Conservation (phyloP, 2,329 filamentous ascomycete genomes). For the Colletotrichum sansevieriae region DNA sequence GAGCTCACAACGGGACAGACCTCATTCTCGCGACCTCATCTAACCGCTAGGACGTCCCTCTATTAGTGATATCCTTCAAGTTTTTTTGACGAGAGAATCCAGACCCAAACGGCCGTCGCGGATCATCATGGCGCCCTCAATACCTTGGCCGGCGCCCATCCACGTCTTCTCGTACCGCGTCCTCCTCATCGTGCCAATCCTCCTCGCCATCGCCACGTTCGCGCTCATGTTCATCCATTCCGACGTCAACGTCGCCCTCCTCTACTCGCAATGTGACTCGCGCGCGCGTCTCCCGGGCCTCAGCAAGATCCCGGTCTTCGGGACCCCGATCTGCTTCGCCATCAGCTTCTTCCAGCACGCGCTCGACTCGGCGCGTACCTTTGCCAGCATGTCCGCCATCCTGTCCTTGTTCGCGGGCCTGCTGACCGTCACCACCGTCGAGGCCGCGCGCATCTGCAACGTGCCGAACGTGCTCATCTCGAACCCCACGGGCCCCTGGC, state of each 20-base stretch:
- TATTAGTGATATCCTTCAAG: background rate
- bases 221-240: conserved; percentile 59
- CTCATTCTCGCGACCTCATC: background rate
- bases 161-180: conserved; percentile 66
- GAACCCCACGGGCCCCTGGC: conserved; percentile 57
- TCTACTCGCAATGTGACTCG: conserved; percentile 67
- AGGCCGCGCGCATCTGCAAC: conserved; percentile 61
- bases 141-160: conserved; percentile 58
- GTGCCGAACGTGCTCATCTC: conserved; percentile 52
- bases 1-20: background rate
- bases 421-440: conserved; percentile 63
- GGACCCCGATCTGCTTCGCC: conserved; percentile 62
- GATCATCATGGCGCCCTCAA: conserved; percentile 18
- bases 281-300: conserved; percentile 59
- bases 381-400: conserved; percentile 56
- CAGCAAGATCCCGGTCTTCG: conserved; percentile 59
- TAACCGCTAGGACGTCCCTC: background rate
- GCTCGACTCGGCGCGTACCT: conserved; percentile 55
- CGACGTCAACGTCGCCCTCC: conserved; percentile 64
- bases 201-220: conserved; percentile 59
- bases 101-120: background rate
- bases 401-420: conserved; percentile 61
- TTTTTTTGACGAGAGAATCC: background rate
- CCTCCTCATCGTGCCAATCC: conserved; percentile 62
- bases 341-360: conserved; percentile 64